Evolutionary conservation across 2,329 filamentous ascomycete genomes (phyloP), one percentile per base, ranked within the genome.

Genomic region (Colletotrichum sp.): DNA sequence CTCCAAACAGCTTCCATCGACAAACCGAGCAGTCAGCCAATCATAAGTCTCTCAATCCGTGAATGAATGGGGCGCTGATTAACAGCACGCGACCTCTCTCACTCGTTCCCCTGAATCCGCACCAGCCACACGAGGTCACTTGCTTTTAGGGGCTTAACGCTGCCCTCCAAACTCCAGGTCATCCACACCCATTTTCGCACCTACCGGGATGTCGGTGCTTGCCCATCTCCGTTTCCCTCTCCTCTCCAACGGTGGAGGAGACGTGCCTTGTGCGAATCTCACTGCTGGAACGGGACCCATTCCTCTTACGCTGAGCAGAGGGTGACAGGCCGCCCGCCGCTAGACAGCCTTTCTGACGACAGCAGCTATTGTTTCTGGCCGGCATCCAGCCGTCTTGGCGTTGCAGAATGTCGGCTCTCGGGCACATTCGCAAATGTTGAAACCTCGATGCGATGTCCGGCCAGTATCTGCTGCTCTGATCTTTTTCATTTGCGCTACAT

Each of bases 381-480:
- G 49, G 70, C 49, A 24, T 60, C 34, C 28, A 52, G 57, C 70
- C 70, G 64, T 60, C 73, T 76, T 76, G 73, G 73, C 73, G 59
- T 65, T 65, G 64, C 36, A 26, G 16, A 32, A 26, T 39, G 64
- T 63, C 30, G 55, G 28, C 21, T 24, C 44, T 62, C 69, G 34
- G 55, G n/a, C 55, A 66, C 62, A 55, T 15, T 18, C 62, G 28
- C 55, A 55, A 18, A 24, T 39, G 59, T 30, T 76, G 70, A 73
- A 76, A 60, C 65, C 64, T 13, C 44, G 44, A 52, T 52, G 44
- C n/a, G 44, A 52, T 26, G 57, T 21, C 13, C 30, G 30, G 39
- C 32, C 26, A 52, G 44, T 52, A 13, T 52, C 44, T 52, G 44
- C 44, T 52, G 44, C 44, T 52, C 44, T 21, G 44, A 12, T 9